Percentiles rank a stretch among this genome's conserved stretches.
Evolutionary conservation across 1,139 yeast genomes (phyloP).

Genomic region (Diutina neorugosa): DNA sequence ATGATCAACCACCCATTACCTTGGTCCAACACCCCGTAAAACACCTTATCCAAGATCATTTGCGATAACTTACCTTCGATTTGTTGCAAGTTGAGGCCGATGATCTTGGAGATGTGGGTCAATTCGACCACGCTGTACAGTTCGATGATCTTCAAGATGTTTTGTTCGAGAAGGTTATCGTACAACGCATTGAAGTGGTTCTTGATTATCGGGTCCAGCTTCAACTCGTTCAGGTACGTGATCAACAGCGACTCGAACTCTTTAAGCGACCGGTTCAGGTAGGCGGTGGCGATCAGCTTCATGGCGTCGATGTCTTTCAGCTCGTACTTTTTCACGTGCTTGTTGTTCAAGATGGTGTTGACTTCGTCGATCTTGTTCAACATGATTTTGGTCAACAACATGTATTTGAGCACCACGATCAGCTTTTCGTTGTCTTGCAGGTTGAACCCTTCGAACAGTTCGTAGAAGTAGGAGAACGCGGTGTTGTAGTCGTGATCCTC

Average conservation of each 20-base stretch:
- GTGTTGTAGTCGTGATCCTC: slow-evolving; percentile 96
- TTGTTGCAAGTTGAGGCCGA: slow-evolving; percentile 79
- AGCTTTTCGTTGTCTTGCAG: slow-evolving; percentile 55
- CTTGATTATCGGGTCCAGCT: slow-evolving; percentile 79
- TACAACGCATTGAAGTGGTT: slow-evolving; percentile 88
- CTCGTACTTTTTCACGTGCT: slow-evolving; percentile 71
- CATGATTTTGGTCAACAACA: slow-evolving; percentile 91
- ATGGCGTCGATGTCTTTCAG: slow-evolving; percentile 75
- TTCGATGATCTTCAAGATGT: slow-evolving; percentile 86
- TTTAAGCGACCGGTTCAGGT: slow-evolving; percentile 77
- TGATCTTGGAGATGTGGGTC: slow-evolving; percentile 73
- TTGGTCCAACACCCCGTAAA: slow-evolving; percentile 93
- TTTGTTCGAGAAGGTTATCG: slow-evolving; percentile 87
- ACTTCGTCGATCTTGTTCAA: slow-evolving; percentile 79
- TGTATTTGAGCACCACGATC: slow-evolving; percentile 73
- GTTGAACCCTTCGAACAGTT: slow-evolving; percentile 82
- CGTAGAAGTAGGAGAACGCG: slow-evolving; percentile 89
- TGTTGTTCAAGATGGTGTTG: slow-evolving; percentile 61
- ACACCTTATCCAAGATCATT: slow-evolving; percentile 90
- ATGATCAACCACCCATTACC: slow-evolving; percentile 96
- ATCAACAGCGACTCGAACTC: slow-evolving; percentile 78
- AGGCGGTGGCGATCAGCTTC: slow-evolving; percentile 87
- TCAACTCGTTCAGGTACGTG: slow-evolving; percentile 61
- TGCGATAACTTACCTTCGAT: slow-evolving; percentile 92
- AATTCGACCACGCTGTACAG: slow-evolving; percentile 94